A percentile compares a stretch with the other conserved stretches of the same genome.
Evolutionary conservation across 345 rosid genomes (phyloP).

Genomic region (Psidium guajava): DNA sequence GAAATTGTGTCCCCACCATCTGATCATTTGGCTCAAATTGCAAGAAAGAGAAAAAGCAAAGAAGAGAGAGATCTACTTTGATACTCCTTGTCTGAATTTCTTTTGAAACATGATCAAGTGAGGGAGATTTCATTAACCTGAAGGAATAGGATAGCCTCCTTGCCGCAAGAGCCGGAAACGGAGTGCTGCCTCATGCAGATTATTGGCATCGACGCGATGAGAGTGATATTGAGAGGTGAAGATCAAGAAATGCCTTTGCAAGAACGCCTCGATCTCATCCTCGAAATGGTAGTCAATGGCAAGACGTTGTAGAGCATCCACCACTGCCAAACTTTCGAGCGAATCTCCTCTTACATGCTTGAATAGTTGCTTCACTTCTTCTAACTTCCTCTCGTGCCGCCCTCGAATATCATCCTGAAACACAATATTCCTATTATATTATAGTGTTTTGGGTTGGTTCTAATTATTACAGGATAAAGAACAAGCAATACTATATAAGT

Average conservation of each 20-base stretch:
- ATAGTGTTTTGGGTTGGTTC: too few species aligned
- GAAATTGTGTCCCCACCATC: not conserved
- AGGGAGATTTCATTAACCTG: conserved; percentile 7
- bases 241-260: not conserved
- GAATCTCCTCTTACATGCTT: not conserved
- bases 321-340: not conserved
- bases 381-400: not conserved
- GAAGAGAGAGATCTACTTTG: not conserved
- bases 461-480: too few species aligned
- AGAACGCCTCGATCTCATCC: not conserved
- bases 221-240: not conserved
- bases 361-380: not conserved
- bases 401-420: not conserved
- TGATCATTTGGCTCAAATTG: not conserved
- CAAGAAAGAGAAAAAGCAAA: not conserved
- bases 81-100: not conserved
- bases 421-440: not conserved
- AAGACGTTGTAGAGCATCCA: conserved; percentile 4
- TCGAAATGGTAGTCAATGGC: not conserved
- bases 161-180: conserved; percentile 31
- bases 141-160: conserved; percentile 20
- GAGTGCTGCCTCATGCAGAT: conserved; percentile 20
- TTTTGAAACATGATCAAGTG: not conserved
- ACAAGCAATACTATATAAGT: too few species aligned
- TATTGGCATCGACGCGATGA: not conserved